Evolutionary conservation across 1,284 basidiomycete genomes (phyloP).

Genomic region (Porodaedalea pini): DNA sequence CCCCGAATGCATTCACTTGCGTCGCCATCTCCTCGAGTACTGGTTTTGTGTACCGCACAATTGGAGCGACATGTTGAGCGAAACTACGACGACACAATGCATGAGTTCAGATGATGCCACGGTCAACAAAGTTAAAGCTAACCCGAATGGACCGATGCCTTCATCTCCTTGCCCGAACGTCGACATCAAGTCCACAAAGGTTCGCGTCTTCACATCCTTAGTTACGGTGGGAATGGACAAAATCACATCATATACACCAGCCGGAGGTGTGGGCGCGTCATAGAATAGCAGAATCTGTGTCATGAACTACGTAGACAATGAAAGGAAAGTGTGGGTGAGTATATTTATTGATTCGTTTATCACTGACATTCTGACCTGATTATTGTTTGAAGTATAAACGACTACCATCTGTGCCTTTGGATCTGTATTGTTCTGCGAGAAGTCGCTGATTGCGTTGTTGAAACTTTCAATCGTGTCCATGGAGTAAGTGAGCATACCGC

Average conservation of each 20-base stretch:
- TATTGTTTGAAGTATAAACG: constrained; percentile 3
- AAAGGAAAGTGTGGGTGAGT: neutral
- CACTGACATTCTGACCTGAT: constrained; percentile 4
- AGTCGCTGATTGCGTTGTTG: constrained; percentile 11
- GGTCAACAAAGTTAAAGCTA: neutral
- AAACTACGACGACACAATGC: neutral
- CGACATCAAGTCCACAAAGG: constrained; percentile 2
- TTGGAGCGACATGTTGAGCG: constrained; percentile 10
- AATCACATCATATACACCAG: constrained; percentile 9
- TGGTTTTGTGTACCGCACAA: constrained; percentile 9
- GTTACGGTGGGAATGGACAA: constrained; percentile 10
- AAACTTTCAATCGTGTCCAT: constrained; percentile 1
- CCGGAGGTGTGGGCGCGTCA: constrained; percentile 9
- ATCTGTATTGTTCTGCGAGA: constrained; percentile 17
- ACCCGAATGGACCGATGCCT: constrained; percentile 17
- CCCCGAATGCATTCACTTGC: neutral
- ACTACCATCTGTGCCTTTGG: constrained; percentile 16
- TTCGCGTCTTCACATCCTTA: neutral
- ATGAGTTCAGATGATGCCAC: neutral
- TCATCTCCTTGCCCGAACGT: constrained; percentile 1
- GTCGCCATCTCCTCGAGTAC: constrained; percentile 9
- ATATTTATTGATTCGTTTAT: neutral
- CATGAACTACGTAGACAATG: neutral
- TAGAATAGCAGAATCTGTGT: constrained; percentile 11
- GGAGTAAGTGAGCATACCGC: constrained; percentile 8